phyloP scores from a whole-genome alignment of 192 early-diverging fungal genomes.

The Coemansia sp. region DNA sequence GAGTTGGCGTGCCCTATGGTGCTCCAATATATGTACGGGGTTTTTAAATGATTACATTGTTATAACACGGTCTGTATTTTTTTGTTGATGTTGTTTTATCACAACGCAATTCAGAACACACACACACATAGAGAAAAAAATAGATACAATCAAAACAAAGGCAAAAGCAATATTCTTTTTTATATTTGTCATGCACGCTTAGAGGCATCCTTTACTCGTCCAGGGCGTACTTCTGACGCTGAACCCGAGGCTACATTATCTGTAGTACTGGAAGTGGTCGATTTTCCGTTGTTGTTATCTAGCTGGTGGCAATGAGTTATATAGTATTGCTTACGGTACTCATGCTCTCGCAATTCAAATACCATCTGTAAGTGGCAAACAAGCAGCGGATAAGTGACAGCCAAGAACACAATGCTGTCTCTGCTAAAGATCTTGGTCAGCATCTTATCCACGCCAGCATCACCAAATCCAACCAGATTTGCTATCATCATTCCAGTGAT shows the following conservation, averaged over 20 bases:
- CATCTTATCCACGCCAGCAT: slow-evolving; percentile 81
- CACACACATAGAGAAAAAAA: neutral
- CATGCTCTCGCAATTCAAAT: slow-evolving; percentile 79
- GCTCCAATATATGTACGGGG: slow-evolving; percentile 17
- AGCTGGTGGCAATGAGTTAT: neutral
- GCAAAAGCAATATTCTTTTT: neutral
- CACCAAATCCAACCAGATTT: slow-evolving; percentile 95
- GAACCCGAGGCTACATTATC: neutral
- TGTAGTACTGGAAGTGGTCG: neutral
- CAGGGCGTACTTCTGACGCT: neutral
- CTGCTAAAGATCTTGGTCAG: slow-evolving; percentile 59
- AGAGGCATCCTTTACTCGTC: neutral
- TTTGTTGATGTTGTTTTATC: neutral
- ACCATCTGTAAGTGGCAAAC: slow-evolving; percentile 72
- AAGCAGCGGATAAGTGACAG: slow-evolving; percentile 53
- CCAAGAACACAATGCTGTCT: slow-evolving; percentile 53
- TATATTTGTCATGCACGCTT: neutral
- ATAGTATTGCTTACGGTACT: slow-evolving; percentile 54
- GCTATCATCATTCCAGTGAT: slow-evolving; percentile 95
- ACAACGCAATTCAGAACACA: neutral
- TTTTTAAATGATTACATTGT: neutral
- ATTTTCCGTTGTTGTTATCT: neutral
- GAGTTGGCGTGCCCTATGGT: slow-evolving; percentile 13
- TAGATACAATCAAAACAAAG: neutral
- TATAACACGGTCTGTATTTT: neutral